Percentiles rank a stretch among this genome's conserved stretches.
Evolutionary conservation across 176 grass and related monocot genomes (phyloP).

Genomic region (Oryza nivara): DNA sequence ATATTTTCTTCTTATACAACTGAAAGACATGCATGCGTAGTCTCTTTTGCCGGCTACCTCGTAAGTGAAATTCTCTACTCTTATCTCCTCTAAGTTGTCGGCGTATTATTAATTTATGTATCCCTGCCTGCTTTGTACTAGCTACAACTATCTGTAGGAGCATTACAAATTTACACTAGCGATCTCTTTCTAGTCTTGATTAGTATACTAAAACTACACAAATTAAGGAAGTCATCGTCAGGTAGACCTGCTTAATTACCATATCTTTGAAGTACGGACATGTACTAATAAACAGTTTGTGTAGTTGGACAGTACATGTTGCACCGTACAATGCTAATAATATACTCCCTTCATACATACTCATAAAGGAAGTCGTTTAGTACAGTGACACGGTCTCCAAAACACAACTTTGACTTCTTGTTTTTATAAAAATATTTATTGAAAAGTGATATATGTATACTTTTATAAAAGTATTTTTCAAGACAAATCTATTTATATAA

Average conservation of each 20-base stretch:
- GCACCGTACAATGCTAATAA: neutral
- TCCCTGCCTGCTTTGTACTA: too few species aligned
- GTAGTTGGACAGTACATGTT: neutral
- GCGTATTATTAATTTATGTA: neutral
- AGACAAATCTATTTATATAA: too few species aligned
- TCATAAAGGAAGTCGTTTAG: too few species aligned
- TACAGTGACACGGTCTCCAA: too few species aligned
- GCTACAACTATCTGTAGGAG: neutral
- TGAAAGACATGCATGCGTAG: neutral
- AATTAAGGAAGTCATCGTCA: neutral
- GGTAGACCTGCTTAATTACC: neutral
- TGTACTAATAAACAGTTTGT: neutral
- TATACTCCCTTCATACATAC: too few species aligned
- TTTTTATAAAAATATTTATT: too few species aligned
- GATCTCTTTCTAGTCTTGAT: neutral
- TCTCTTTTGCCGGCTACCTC: too few species aligned
- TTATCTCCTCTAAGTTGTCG: neutral
- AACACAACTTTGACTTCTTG: too few species aligned
- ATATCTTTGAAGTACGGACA: neutral
- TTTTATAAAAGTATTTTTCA: too few species aligned
- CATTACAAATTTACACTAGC: too few species aligned
- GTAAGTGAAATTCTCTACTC: neutral
- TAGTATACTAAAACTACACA: too few species aligned
- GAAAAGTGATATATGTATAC: too few species aligned
- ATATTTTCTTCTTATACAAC: neutral